Percentiles rank a stretch among this genome's conserved stretches.
phyloP scores from a whole-genome alignment of 108 stramenopile species.

The Aureococcus anophagefferens region DNA sequence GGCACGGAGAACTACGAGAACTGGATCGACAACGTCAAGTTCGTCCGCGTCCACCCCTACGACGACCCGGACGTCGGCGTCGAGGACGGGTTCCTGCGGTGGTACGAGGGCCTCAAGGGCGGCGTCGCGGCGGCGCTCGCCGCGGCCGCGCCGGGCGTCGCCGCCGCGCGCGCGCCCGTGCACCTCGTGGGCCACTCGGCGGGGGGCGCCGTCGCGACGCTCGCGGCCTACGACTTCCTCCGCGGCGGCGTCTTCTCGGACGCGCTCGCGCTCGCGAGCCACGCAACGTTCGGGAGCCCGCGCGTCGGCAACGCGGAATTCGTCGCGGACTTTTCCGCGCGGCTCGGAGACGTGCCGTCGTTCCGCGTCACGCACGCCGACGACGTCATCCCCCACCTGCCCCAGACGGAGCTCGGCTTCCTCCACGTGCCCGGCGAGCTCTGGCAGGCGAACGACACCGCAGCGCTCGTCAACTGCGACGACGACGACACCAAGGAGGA shows the following conservation, averaged over 20 bases:
- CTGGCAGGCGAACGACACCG: not conserved
- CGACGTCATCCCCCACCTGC: conserved; percentile 11
- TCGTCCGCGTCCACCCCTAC: not conserved
- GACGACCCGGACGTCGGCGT: not conserved
- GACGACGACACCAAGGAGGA: not conserved
- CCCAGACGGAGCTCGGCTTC: not conserved
- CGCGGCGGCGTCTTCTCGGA: not conserved
- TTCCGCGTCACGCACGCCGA: conserved; percentile 2
- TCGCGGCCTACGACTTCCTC: not conserved
- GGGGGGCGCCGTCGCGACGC: not conserved
- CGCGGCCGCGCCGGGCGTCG: too few species aligned
- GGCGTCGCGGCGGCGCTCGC: not conserved
- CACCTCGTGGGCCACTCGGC: not conserved
- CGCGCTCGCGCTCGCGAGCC: not conserved
- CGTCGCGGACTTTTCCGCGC: not conserved
- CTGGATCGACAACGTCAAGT: not conserved
- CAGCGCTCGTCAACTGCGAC: not conserved
- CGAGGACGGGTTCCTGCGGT: not conserved
- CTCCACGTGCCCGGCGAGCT: not conserved
- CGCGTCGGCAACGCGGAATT: too few species aligned
- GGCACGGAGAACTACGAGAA: not conserved
- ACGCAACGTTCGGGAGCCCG: not conserved
- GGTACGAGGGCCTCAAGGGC: not conserved
- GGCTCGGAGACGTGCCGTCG: not conserved
- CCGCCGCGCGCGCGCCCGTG: not conserved